phyloP scores from a whole-genome alignment of 2,329 filamentous ascomycete genomes.

The Gaeumannomyces sp. region DNA sequence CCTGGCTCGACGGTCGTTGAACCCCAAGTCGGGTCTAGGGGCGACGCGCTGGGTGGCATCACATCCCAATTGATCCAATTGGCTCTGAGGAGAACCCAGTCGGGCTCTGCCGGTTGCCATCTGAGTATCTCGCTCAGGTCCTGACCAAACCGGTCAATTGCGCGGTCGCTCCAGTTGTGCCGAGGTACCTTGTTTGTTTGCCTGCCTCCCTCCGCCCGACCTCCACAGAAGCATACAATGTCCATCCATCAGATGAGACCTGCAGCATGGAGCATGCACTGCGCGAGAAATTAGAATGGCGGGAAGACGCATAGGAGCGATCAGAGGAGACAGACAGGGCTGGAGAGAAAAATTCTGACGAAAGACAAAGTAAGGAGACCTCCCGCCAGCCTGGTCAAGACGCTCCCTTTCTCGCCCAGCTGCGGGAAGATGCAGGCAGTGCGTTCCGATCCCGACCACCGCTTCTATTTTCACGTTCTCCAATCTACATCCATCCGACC shows the following conservation, averaged over 20 bases:
- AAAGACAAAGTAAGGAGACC: not conserved
- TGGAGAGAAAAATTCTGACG: not conserved
- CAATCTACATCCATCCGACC: too few species aligned
- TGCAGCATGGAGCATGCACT: not conserved
- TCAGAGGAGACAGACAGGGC: too few species aligned
- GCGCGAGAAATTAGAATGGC: not conserved
- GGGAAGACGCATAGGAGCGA: too few species aligned
- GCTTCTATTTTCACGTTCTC: not conserved
- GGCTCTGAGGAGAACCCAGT: not conserved
- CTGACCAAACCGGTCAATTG: not conserved
- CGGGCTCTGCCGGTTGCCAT: not conserved
- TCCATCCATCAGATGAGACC: not conserved
- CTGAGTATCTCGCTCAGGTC: too few species aligned
- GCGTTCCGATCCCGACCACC: not conserved
- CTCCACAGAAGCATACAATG: not conserved
- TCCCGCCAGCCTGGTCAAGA: too few species aligned
- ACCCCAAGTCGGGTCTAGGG: not conserved
- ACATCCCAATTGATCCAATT: not conserved
- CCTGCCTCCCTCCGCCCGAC: too few species aligned
- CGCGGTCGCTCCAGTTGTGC: not conserved
- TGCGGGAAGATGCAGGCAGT: too few species aligned
- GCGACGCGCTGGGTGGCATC: constrained; percentile 1
- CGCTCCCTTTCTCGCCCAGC: too few species aligned
- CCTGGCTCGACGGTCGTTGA: not conserved
- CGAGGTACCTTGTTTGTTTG: not conserved